A percentile compares a stretch with the other conserved stretches of the same genome.
These are phyloP conservation scores for Curvularia sp. DNA, from an alignment of 2,329 filamentous ascomycete genomes.

Conservation along the genomic window DNA sequence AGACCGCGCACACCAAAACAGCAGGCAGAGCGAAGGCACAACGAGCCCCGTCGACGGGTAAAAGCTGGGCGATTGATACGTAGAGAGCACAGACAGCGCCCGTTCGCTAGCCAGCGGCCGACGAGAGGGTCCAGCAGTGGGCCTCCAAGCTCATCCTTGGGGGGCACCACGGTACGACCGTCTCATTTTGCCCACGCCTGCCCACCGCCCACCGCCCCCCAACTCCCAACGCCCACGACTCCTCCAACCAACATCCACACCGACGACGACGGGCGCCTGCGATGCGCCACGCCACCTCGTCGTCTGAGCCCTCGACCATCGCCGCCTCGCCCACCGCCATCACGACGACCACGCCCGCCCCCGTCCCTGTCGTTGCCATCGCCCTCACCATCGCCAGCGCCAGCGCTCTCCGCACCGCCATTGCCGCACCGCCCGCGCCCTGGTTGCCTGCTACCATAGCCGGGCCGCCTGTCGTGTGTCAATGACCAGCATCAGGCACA, in stretches of 20 bases:
- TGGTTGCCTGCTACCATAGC: slow-evolving; percentile 20
- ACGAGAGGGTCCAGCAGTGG: slow-evolving; percentile 13
- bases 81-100: no score
- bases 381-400: neutral
- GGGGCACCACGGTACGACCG: slow-evolving; percentile 6
- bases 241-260: neutral
- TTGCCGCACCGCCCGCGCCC: slow-evolving; percentile 19
- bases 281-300: slow-evolving; percentile 29
- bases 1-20: neutral
- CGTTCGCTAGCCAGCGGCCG: no score
- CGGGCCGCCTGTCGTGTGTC: slow-evolving; percentile 25
- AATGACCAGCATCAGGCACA: slow-evolving; percentile 21
- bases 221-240: neutral
- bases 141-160: slow-evolving; percentile 13
- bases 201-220: neutral
- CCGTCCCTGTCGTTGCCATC: slow-evolving; percentile 5
- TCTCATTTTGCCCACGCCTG: slow-evolving; percentile 11
- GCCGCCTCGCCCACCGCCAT: slow-evolving; percentile 18
- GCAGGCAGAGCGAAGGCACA: neutral
- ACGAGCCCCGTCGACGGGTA: slow-evolving; percentile 4
- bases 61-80: slow-evolving; percentile 2
- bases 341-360: slow-evolving; percentile 8
- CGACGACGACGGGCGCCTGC: slow-evolving; percentile 21
- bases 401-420: neutral
- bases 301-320: neutral